Percentiles rank a stretch among this genome's conserved stretches.
These are phyloP conservation scores for Fusarium circinatum DNA, from an alignment of 2,329 filamentous ascomycete species.

Conservation along the genomic window DNA sequence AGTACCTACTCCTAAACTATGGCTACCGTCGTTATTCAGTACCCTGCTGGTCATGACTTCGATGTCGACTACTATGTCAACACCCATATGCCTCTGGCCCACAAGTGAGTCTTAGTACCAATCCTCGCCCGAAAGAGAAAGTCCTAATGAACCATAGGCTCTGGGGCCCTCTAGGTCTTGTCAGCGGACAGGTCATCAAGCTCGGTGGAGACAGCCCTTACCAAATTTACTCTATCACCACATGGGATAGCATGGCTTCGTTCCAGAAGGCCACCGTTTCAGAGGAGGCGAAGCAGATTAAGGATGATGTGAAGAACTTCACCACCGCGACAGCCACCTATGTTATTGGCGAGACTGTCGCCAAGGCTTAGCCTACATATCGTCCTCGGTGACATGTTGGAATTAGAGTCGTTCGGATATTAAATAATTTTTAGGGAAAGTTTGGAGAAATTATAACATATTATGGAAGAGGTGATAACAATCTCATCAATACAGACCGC, in stretches of 20 bases:
- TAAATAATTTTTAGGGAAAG: rapidly evolving
- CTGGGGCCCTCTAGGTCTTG: background rate
- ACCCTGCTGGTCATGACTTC: conserved; percentile 19
- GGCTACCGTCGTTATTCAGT: conserved; percentile 12
- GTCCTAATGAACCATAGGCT: background rate
- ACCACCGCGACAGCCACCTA: background rate
- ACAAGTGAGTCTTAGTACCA: background rate
- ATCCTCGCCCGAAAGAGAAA: rapidly evolving
- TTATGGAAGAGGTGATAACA: background rate
- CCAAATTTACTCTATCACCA: conserved; percentile 1
- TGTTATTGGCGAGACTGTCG: background rate
- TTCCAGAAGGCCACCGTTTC: conserved; percentile 9
- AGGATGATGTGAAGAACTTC: conserved; percentile 15
- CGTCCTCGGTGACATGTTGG: rapidly evolving
- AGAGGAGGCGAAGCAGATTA: conserved; percentile 3
- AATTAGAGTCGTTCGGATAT: rapidly evolving
- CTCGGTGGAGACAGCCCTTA: conserved; percentile 7
- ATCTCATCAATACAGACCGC: background rate
- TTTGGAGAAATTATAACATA: too few species aligned
- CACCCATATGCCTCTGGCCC: conserved; percentile 1
- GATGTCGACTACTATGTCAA: conserved; percentile 18
- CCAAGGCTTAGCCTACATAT: background rate
- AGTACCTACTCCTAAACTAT: background rate
- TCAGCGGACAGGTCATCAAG: conserved; percentile 3
- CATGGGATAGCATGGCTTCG: conserved; percentile 11